Base-by-base conservation (phyloP, 2,329 filamentous ascomycete genomes). In the Fusarium torreyae region DNA sequence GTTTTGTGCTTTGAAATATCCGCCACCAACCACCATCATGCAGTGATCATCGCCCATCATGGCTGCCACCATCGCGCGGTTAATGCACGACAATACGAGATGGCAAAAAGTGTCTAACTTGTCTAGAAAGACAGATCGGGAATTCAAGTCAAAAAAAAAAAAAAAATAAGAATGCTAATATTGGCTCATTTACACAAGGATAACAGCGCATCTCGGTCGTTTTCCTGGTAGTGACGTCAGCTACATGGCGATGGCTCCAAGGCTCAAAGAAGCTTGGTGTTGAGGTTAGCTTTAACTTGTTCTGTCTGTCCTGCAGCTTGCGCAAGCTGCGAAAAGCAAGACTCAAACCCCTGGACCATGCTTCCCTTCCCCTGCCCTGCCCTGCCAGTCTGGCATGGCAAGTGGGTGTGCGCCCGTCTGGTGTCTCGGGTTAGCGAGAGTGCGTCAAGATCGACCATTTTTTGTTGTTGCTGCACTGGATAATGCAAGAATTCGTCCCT, bases 181-280 rank as follows among this genome's bases (percentile, higher is more conserved):
- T 63, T 68, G 46, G 53, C 44, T 65, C 48, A 51, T 61, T 36
- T 44, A 44, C 48, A 57, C 49, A n/a, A 36, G 40, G 46, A 61
- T 55, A 57, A 50, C 51, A 67, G 28, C 49, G 49, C 38, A 62
- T 55, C 31, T 66, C 52, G 48, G 54, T 40, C 56, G 34, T 59
- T 64, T 57, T 57, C 62, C 57, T 57, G 18, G 61, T 28, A 36
- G 54, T 74, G 72, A 74, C 72, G 72, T 74, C 72, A 74, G 63
- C 18, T 46, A 48, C 54, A 46, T 52, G 61, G 58, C 36, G 26
- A 28, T 28, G 10, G 10, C 28, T 31, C 10, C 28, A 31, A 31
- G 28, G 10, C 28, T 31, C 28, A 31, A 31, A 31, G 28, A 31
- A 51, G 44, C 40, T 45, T 39, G 42, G 22, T 63, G 51, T 63